phyloP scores from a whole-genome alignment of 2,329 filamentous ascomycete species.

The Venturia nashicola region DNA sequence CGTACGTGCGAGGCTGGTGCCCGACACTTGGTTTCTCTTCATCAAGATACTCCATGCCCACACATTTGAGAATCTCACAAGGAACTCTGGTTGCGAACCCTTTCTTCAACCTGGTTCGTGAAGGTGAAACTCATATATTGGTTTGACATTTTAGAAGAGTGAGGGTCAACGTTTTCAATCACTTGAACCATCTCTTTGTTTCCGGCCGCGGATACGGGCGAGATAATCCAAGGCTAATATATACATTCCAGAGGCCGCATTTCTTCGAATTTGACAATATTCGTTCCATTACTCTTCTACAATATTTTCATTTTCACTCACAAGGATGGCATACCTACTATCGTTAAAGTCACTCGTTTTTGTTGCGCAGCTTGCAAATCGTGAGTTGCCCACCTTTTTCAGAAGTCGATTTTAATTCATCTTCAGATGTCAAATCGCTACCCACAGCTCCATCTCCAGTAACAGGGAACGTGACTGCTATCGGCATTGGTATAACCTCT shows the following conservation, averaged over 20 bases:
- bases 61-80: not conserved
- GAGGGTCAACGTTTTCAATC: not conserved
- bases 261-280: too few species aligned
- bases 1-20: not conserved
- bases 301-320: not conserved
- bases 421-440: not conserved
- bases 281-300: not conserved
- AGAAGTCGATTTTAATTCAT: too few species aligned
- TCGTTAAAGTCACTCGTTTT: not conserved
- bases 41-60: not conserved
- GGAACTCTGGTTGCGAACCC: too few species aligned
- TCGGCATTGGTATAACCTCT: not conserved
- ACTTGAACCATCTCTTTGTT: too few species aligned
- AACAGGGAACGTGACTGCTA: constrained; percentile 2
- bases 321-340: not conserved
- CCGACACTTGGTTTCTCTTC: not conserved
- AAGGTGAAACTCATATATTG: not conserved
- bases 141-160: not conserved
- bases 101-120: too few species aligned
- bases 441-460: not conserved
- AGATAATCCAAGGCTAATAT: not conserved
- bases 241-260: not conserved
- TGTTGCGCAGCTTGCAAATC: not conserved
- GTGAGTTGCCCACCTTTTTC: not conserved
- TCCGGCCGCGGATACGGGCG: not conserved